phyloP scores from a whole-genome alignment of 202 grass and related monocot species.

The Schoenoplectus tabernaemontani region DNA sequence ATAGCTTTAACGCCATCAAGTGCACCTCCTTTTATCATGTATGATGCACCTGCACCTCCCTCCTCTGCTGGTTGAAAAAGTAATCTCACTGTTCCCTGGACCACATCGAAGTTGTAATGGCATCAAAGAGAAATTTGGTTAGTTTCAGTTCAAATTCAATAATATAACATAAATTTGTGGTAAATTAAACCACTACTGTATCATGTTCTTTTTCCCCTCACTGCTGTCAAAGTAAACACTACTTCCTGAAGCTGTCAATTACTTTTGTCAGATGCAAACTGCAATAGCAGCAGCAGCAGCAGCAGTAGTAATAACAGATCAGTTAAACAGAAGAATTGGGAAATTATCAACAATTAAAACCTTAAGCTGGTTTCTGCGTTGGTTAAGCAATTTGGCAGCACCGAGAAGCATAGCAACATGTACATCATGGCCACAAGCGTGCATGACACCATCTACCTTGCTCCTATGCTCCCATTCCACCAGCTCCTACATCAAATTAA shows the following conservation, averaged over 20 bases:
- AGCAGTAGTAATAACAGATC: not conserved
- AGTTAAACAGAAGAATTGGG: not conserved
- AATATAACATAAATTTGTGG: not conserved
- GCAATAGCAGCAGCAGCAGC: too few relatives aligned
- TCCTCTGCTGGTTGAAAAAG: slow-evolving; percentile 94
- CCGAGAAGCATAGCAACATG: slow-evolving; percentile 86
- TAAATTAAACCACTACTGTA: not conserved
- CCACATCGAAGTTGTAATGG: not conserved
- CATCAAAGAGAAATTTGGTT: not conserved
- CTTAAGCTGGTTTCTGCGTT: slow-evolving; percentile 59
- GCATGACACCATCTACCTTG: slow-evolving; percentile 80
- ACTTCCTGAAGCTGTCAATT: too few relatives aligned
- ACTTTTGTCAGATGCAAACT: too few relatives aligned
- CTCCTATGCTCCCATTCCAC: slow-evolving; percentile 95
- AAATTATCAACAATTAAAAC: slow-evolving; percentile 9
- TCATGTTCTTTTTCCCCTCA: too few relatives aligned
- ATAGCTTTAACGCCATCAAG: slow-evolving; percentile 60
- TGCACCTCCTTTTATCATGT: slow-evolving; percentile 78
- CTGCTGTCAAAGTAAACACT: not conserved
- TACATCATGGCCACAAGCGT: slow-evolving; percentile 81
- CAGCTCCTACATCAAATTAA: slow-evolving; percentile 35
- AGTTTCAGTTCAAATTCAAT: not conserved
- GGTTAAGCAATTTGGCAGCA: slow-evolving; percentile 73
- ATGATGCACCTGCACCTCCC: slow-evolving; percentile 71
- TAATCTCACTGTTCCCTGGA: slow-evolving; percentile 81